Base-by-base conservation (phyloP, 495 filamentous ascomycete genomes). In the Amorphotheca resinae region DNA sequence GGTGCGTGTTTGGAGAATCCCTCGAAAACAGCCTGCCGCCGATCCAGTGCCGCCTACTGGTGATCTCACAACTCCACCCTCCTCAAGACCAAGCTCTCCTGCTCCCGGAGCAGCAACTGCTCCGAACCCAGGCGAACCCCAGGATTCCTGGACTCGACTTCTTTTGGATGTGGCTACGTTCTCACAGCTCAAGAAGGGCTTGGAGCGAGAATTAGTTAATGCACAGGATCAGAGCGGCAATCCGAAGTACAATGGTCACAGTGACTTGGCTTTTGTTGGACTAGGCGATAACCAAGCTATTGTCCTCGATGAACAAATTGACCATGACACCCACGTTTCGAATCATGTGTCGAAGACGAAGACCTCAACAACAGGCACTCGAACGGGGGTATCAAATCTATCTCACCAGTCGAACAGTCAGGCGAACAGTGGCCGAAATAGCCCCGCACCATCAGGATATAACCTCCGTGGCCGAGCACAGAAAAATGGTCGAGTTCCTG, bases 291-390 rank as follows among this genome's bases (percentile, higher is more conserved):
- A 80, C 43, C 71, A 82, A 44, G 71, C 77, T 9, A 64, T 94
- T 32, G 70, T 94, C 17, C 61, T 95, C 0, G 87, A 95, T 58
- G 87, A 93, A 54, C 65, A 72, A 46, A 61, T 80, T n/a, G 69
- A 60, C 16, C 68, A 70, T 37, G 74, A 77, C 18, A 67, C 71
- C 31, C 87, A 73, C 68, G 68, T 79, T 6, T 85, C 81, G 5
- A 68, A 59, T 11, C 79, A 77, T 39, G 58, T 53, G 31, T 52
- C 56, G 9, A 59, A 57, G 31, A 23, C 3, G 4, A 55, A 42
- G 35, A 40, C 39, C 9, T 3, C 35, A 21, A 15, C 34, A 38
- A 38, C 45, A 48, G 9, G 9, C 18, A 40, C 11, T 18, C 21
- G 16, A 18, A 23, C 21, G 25, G 14, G 22, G 9, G 16, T 36